Evolutionary conservation across 176 grass and related monocot species (phyloP).

Genomic region (Canna indica): DNA sequence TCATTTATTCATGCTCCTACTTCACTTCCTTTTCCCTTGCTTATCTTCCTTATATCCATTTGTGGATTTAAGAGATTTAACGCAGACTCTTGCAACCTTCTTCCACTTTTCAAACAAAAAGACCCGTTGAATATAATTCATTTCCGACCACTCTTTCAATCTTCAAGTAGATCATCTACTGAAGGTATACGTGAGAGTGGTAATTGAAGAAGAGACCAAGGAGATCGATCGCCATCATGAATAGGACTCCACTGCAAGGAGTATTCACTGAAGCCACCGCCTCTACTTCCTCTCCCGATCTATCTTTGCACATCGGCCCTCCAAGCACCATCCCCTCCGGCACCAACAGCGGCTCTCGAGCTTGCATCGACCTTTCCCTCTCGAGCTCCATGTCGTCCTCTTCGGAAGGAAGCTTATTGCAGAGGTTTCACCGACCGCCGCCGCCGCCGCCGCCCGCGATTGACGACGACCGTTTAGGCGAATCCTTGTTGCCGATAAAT

Average conservation of each 20-base stretch:
- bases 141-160: too few species aligned
- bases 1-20: not conserved
- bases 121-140: too few species aligned
- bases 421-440: not conserved
- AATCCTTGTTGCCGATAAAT: not conserved
- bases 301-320: conserved; percentile 1
- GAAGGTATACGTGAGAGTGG: too few species aligned
- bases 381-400: not conserved
- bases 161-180: too few species aligned
- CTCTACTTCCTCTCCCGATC: not conserved
- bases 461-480: not conserved
- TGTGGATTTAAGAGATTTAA: too few species aligned
- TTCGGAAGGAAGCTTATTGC: not conserved
- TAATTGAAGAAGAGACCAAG: too few species aligned
- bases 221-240: not conserved
- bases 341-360: not conserved
- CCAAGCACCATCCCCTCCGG: not conserved
- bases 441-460: not conserved
- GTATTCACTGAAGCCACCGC: not conserved
- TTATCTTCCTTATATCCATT: conserved; percentile 1
- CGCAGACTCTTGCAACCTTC: too few species aligned
- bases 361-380: not conserved
- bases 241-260: not conserved
- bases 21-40: not conserved
- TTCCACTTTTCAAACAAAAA: too few species aligned